Conservation (phyloP, 495 filamentous ascomycete genomes). For the Aspergillus ostianus region DNA sequence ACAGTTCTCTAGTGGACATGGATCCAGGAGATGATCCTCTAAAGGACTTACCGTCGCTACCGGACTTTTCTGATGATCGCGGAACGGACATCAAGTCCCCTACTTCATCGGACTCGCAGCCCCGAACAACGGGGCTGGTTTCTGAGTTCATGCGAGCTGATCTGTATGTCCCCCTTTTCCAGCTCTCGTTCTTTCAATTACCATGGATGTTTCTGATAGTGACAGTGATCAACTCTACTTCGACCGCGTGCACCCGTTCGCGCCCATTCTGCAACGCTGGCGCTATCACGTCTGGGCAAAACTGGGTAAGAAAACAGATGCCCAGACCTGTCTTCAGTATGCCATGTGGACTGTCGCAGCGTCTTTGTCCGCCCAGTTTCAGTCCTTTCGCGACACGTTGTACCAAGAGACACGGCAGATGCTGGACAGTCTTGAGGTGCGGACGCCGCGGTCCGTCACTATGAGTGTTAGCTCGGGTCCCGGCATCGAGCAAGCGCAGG, state of each 20-base stretch:
- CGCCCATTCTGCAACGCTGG: conserved; percentile 52
- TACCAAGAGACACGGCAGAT: conserved; percentile 49
- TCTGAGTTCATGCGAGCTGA: conserved; percentile 39
- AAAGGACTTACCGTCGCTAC: conserved; percentile 4
- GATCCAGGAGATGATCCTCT: conserved; percentile 21
- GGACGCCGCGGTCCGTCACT: not conserved
- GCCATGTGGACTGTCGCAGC: conserved; percentile 58
- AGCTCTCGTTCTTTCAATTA: not conserved
- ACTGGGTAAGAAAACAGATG: conserved; percentile 24
- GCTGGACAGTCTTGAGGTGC: conserved; percentile 30
- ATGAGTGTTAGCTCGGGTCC: not conserved
- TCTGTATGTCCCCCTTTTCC: conserved; percentile 27
- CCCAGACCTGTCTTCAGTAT: conserved; percentile 46
- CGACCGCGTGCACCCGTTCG: conserved; percentile 54
- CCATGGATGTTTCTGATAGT: not conserved
- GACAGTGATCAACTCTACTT: conserved; percentile 56
- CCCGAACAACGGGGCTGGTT: conserved; percentile 15
- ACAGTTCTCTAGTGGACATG: conserved; percentile 15
- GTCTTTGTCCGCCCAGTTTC: conserved; percentile 52
- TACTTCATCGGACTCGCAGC: conserved; percentile 8
- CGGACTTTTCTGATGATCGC: conserved; percentile 10
- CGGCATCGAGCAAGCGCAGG: conserved; percentile 47
- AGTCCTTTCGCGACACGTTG: conserved; percentile 41
- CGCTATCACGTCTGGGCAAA: conserved; percentile 41
- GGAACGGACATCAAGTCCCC: conserved; percentile 12